Base-by-base conservation (phyloP, 495 filamentous ascomycete genomes). In the Podospora fimiseda region DNA sequence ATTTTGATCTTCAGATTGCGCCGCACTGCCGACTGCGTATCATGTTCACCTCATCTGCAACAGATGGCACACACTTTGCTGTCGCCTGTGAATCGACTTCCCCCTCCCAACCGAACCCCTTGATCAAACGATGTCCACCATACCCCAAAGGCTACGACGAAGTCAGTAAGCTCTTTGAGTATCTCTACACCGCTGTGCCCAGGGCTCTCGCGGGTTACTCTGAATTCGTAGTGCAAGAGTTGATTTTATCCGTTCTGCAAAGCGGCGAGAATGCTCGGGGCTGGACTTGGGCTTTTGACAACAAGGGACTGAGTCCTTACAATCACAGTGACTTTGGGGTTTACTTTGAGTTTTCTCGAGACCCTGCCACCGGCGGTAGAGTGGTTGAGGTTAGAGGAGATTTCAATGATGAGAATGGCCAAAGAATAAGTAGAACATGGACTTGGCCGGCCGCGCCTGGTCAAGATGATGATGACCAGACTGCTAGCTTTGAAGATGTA, bases 1-100 rank as follows among this genome's bases (percentile, higher is more conserved):
- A 69, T 9, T 72, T 70, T 49, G 70, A 70, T 42, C 49, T 77
- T 2, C 61, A 55, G n/a, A 66, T 77, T 48, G 71, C 71, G 3
- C 64, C 70, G 0, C 59, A 63, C 2, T 56, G 60, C 4, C 59
- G 63, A 11, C 47, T 77, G 3, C 64, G 61, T 41, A 61, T 66
- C n/a, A 54, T 66, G 1, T 59, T 60, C 45, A 63, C 56, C 5
- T 55, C 70, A 0, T 44, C 60, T 14, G 60, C 61, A 0, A 48
- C 52, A 16, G 58, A 63, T 11, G 60, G 59, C 40, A 70, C 70
- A 9, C 45, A 58, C 43, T 72, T 60, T 52, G 48, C 55, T 30
- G 54, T 74, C 40, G 65, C 58, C 30, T 60, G 70, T 15, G 60
- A 61, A 2, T 51, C 60, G 2, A 58, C 70, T 24, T 5, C 20